A percentile compares a stretch with the other conserved stretches of the same genome.
Evolutionary conservation across 805 yeast species (phyloP).

Genomic region (Suhomyces xylopsoci): DNA sequence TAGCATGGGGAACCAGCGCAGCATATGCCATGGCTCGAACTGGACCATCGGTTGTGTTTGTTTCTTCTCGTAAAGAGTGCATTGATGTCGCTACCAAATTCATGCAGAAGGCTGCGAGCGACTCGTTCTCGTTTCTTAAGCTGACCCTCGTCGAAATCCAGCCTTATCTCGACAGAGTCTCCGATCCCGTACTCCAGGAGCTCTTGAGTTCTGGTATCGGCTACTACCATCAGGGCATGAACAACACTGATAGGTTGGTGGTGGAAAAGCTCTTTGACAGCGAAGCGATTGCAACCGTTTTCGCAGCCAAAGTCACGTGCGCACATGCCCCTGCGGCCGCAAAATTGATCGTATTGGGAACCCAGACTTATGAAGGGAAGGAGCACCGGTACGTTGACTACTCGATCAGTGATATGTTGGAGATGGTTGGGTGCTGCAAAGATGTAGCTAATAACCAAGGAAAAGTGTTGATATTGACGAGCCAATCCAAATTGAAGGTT

Average conservation of each 20-base stretch:
- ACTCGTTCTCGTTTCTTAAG: slow-evolving; percentile 38
- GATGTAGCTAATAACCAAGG: slow-evolving; percentile 21
- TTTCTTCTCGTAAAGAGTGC: slow-evolving; percentile 53
- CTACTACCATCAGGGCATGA: slow-evolving; percentile 56
- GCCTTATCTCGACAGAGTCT: slow-evolving; percentile 41
- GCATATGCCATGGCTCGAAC: slow-evolving; percentile 34
- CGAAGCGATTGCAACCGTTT: slow-evolving; percentile 53
- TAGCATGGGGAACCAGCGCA: slow-evolving; percentile 50
- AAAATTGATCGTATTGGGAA: slow-evolving; percentile 63
- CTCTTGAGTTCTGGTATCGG: slow-evolving; percentile 63
- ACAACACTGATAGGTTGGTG: slow-evolving; percentile 46
- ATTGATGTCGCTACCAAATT: slow-evolving; percentile 51
- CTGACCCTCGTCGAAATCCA: slow-evolving; percentile 38
- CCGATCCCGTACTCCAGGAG: slow-evolving; percentile 45
- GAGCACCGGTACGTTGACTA: slow-evolving; percentile 73
- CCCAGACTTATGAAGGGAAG: slow-evolving; percentile 66
- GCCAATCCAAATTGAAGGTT: slow-evolving; percentile 52
- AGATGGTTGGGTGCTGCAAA: slow-evolving; percentile 57
- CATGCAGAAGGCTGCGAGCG: slow-evolving; percentile 33
- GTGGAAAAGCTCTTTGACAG: slow-evolving; percentile 51
- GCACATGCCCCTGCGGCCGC: slow-evolving; percentile 49
- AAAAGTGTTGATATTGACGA: slow-evolving; percentile 55
- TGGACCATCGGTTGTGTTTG: slow-evolving; percentile 39
- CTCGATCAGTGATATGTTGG: slow-evolving; percentile 58
- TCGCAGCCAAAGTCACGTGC: slow-evolving; percentile 61